phyloP scores from a whole-genome alignment of 2,329 filamentous ascomycete species.

The Aspergillus ustus region DNA sequence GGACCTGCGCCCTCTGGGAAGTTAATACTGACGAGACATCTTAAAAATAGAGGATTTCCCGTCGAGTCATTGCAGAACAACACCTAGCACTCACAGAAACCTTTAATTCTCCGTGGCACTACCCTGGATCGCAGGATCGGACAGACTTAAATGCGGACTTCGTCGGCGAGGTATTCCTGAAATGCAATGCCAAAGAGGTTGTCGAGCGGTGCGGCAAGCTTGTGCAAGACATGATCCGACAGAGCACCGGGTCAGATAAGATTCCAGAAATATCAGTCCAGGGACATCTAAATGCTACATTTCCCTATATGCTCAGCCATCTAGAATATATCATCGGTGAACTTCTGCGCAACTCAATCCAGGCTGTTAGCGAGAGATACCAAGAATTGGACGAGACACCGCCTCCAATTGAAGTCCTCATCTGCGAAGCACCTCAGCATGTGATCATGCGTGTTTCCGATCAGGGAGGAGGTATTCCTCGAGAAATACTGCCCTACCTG shows the following conservation, averaged over 20 bases:
- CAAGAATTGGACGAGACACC: conserved; percentile 56
- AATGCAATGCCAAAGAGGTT: conserved; percentile 88
- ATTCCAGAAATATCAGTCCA: conserved; percentile 82
- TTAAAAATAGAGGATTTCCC: conserved; percentile 75
- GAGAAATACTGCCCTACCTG: conserved; percentile 81
- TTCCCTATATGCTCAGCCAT: conserved; percentile 95
- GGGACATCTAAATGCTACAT: conserved; percentile 86
- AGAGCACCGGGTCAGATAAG: conserved; percentile 72
- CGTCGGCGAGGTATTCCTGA: conserved; percentile 93
- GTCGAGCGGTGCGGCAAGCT: conserved; percentile 80
- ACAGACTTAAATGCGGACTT: conserved; percentile 73
- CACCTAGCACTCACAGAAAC: conserved; percentile 94
- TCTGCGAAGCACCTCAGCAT: conserved; percentile 92
- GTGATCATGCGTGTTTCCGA: conserved; percentile 97
- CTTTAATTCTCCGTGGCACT: conserved; percentile 88
- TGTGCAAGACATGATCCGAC: conserved; percentile 73
- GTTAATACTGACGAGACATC: conserved; percentile 13
- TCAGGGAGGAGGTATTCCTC: conserved; percentile 87
- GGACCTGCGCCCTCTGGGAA: conserved; percentile 7
- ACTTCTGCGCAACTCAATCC: conserved; percentile 90
- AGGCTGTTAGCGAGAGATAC: conserved; percentile 82
- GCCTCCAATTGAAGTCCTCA: conserved; percentile 88
- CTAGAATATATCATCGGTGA: conserved; percentile 97
- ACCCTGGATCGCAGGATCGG: conserved; percentile 73
- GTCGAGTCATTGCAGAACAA: conserved; percentile 95